A percentile compares a stretch with the other conserved stretches of the same genome.
phyloP scores from a whole-genome alignment of 1,284 basidiomycete species.

The Marasmius tenuissimus region DNA sequence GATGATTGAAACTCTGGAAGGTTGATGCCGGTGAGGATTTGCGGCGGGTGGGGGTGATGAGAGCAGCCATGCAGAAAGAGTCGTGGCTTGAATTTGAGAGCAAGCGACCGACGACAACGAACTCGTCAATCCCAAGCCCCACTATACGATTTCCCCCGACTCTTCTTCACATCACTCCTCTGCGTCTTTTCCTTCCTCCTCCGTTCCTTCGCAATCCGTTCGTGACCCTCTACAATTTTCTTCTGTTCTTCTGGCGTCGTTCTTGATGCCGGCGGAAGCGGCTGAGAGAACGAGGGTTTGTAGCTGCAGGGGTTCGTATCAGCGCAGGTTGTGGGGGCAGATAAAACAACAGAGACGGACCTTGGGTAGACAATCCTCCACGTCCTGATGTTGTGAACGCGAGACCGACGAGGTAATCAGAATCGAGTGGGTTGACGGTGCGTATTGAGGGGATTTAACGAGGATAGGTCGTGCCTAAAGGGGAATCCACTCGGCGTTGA shows the following conservation, averaged over 20 bases:
- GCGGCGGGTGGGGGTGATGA: too few species aligned
- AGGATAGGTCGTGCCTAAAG: slow-evolving; percentile 64
- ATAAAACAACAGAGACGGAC: slow-evolving; percentile 32
- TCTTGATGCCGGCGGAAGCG: slow-evolving; percentile 46
- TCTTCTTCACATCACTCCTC: slow-evolving; percentile 41
- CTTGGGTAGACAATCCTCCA: slow-evolving; percentile 70
- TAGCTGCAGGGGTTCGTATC: slow-evolving; percentile 38
- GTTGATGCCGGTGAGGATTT: too few species aligned
- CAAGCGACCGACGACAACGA: too few species aligned
- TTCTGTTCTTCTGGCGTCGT: slow-evolving; percentile 57
- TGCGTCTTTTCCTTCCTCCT: slow-evolving; percentile 52
- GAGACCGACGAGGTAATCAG: slow-evolving; percentile 64
- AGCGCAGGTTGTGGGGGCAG: not conserved
- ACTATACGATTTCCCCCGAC: slow-evolving; percentile 7
- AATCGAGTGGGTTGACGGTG: slow-evolving; percentile 61
- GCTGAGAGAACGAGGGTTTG: slow-evolving; percentile 51
- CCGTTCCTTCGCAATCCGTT: slow-evolving; percentile 44
- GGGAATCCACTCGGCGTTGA: slow-evolving; percentile 69
- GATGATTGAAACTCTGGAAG: too few species aligned
- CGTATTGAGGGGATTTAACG: slow-evolving; percentile 55
- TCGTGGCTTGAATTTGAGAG: too few species aligned
- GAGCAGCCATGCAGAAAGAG: too few species aligned
- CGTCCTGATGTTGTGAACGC: slow-evolving; percentile 75
- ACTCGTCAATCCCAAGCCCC: slow-evolving; percentile 5
- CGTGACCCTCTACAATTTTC: slow-evolving; percentile 50